Evolutionary conservation across 1,139 yeast species (phyloP), one percentile per base, ranked within the genome.

Genomic region (Yamadazyma songkhlaensis): DNA sequence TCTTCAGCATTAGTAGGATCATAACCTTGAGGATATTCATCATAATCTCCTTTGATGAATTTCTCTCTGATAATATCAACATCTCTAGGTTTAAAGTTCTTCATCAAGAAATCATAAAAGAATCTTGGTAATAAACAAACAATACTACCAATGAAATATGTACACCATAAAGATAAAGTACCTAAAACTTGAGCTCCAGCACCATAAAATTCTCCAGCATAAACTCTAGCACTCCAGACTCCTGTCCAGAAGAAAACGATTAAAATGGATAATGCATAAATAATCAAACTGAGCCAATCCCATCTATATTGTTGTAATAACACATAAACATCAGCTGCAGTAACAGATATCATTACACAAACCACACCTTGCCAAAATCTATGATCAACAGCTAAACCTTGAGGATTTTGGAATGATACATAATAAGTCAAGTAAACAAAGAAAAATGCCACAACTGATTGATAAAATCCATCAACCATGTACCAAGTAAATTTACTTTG

Each of bases 191-290:
- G 77, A 2, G 80, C 55, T 17, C 80, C 84, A n/a, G 80, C 76
- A 38, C 66, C 66, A 53, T 71, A 79, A 50, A 73, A 79, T 46
- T 76, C 80, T 11, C 65, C 67, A 4, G 66, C 60, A 21, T 49
- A 51, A 3, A 57, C 47, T 32, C 70, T 57, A 1, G 76, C 63
- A 49, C 80, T 69, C 83, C 84, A 79, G 8, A 71, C 77, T 32
- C 82, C 81, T 8, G 80, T 65, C 84, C 84, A 79, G 59, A 77
- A 76, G 49, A 64, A 76, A n/a, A 78, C 72, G 37, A 78, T 50
- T 39, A 77, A 57, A 31, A 73, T 64, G 3, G 83, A 77, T 32
- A 79, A 54, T 3, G 71, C 63, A 46, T 69, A 63, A 41, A 77
- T 71, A 38, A 75, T 54, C 34, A 70, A 48, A 26, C 81, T 62